A percentile compares a stretch with the other conserved stretches of the same genome.
These are phyloP conservation scores for Sanghuangporus sanghuang DNA, from an alignment of 1,284 basidiomycete genomes.

Conservation along the genomic window DNA sequence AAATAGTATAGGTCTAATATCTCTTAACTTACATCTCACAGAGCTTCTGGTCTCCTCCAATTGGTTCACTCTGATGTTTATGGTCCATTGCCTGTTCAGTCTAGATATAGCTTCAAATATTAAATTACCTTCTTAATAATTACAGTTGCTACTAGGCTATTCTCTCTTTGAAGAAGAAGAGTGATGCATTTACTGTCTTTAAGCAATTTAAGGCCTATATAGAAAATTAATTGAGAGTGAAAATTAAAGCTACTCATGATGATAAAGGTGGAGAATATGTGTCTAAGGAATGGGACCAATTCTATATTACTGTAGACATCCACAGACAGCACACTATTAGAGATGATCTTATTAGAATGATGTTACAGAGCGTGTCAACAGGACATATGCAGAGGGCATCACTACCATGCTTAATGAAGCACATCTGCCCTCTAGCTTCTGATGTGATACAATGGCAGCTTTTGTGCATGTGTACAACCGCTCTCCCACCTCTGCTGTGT, in stretches of 20 bases:
- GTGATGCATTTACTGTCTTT: constrained; percentile 21
- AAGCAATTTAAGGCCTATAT: constrained; percentile 21
- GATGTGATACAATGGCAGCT: no score
- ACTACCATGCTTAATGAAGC: no score
- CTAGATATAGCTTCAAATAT: constrained; percentile 21
- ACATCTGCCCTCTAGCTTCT: no score
- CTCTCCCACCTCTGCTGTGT: no score
- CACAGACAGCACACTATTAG: constrained; percentile 5
- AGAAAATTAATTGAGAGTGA: constrained; percentile 21
- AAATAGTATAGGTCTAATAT: constrained; percentile 18
- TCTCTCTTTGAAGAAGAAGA: constrained; percentile 21
- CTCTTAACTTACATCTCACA: background rate
- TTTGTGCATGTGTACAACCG: no score
- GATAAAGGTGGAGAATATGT: constrained; percentile 25
- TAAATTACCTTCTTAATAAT: constrained; percentile 26
- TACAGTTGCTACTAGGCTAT: constrained; percentile 17
- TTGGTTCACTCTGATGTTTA: constrained; percentile 19
- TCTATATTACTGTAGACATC: background rate
- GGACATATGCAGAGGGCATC: no score
- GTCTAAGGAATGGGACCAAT: constrained; percentile 23
- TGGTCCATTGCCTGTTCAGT: constrained; percentile 19
- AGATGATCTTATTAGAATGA: constrained; percentile 2
- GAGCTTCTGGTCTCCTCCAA: constrained; percentile 15
- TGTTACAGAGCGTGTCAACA: no score
- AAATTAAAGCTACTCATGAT: constrained; percentile 22